These are phyloP conservation scores for Heliamphora exappendiculata DNA, from an alignment of 148 eudicot species.

Conservation along the genomic window DNA sequence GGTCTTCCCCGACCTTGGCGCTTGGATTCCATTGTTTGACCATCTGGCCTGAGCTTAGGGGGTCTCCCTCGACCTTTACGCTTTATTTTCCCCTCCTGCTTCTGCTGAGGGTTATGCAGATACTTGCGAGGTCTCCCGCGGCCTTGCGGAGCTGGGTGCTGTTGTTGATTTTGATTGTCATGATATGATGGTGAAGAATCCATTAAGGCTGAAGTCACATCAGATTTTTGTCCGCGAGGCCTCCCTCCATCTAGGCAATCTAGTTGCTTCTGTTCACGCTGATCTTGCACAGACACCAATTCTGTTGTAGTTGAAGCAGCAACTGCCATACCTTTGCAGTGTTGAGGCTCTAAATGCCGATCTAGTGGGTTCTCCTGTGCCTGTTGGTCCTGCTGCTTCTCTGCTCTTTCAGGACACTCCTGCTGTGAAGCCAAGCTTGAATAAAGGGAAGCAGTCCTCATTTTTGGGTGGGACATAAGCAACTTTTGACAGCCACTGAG, in stretches of 20 bases:
- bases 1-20: conserved; percentile 1
- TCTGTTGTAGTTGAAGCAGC: background rate
- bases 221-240: background rate
- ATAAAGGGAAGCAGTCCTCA: background rate
- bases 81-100: conserved; percentile 4
- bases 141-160: background rate
- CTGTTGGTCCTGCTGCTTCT: background rate
- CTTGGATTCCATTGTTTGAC: background rate
- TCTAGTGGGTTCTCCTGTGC: background rate
- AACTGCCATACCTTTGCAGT: background rate
- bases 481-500: background rate
- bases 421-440: background rate
- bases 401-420: background rate
- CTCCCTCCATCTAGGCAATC: background rate
- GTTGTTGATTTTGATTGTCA: background rate
- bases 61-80: background rate
- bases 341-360: background rate
- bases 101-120: conserved; percentile 5
- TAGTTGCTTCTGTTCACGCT: background rate
- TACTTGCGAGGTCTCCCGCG: background rate
- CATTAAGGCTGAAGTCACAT: background rate
- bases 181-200: background rate
- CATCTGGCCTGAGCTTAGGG: conserved; percentile 1
- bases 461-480: background rate
- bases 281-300: background rate